Conservation (phyloP, 345 rosid species). For the Sonneratia caseolaris region DNA sequence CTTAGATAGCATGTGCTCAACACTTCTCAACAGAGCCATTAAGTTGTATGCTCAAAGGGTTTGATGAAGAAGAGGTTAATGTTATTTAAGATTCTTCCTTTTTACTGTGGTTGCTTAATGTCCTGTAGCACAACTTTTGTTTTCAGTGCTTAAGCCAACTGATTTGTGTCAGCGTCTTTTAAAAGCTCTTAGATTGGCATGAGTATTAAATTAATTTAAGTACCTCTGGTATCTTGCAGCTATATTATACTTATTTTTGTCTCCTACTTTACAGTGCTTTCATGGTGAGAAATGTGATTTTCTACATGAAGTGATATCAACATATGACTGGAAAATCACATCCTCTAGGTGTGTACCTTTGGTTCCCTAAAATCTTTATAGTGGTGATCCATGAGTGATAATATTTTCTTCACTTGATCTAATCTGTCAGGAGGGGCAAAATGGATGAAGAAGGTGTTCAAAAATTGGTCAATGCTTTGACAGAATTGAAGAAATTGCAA, state of each 20-base stretch:
- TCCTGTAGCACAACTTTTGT: background rate
- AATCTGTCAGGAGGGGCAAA: constrained; percentile 38
- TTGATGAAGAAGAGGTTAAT: constrained; percentile 37
- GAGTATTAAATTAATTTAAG: background rate
- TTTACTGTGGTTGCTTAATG: background rate
- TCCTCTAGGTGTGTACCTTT: constrained; percentile 42
- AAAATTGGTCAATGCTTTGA: constrained; percentile 38
- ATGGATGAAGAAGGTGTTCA: constrained; percentile 32
- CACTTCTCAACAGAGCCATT: constrained; percentile 70
- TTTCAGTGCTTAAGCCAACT: background rate
- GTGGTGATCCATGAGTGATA: background rate
- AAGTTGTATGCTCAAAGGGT: constrained; percentile 46
- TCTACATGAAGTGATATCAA: constrained; percentile 34
- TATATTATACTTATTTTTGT: background rate
- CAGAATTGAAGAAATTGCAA: constrained; percentile 56
- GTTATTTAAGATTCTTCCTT: constrained; percentile 17
- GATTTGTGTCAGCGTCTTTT: background rate
- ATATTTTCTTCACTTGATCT: constrained; percentile 1
- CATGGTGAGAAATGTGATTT: constrained; percentile 32
- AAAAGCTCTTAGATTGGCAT: background rate
- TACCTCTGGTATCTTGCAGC: background rate
- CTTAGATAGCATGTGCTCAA: constrained; percentile 81
- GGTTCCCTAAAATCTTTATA: constrained; percentile 1
- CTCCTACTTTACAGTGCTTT: background rate
- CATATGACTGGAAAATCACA: constrained; percentile 45